Conservation (phyloP, 192 early-diverging fungal genomes). For the Backusella parvicylindrica region DNA sequence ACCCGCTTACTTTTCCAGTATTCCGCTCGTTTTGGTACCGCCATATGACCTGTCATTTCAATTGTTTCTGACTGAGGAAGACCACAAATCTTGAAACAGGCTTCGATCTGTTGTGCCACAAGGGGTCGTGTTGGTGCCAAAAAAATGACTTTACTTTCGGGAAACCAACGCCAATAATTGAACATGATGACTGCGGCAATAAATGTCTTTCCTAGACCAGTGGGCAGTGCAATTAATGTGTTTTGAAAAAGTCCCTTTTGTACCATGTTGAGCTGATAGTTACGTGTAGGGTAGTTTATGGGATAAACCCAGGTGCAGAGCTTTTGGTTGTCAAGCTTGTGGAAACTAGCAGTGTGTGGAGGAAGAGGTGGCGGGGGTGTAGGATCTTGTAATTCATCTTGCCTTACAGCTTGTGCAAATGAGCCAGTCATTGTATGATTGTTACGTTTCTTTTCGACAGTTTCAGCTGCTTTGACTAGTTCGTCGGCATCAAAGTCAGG, state of each 20-base stretch:
- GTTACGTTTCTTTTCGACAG: not conserved
- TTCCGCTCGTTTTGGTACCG: constrained; percentile 34
- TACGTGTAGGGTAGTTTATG: constrained; percentile 65
- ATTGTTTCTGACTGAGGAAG: constrained; percentile 61
- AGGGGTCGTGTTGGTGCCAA: constrained; percentile 92
- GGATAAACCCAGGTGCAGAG: constrained; percentile 74
- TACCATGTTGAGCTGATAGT: constrained; percentile 88
- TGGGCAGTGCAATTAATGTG: constrained; percentile 82
- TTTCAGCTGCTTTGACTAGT: not conserved
- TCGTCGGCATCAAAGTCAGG: not conserved
- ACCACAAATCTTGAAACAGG: constrained; percentile 79
- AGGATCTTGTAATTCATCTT: not conserved
- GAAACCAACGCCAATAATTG: constrained; percentile 91
- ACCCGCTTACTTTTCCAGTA: constrained; percentile 69
- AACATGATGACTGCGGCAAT: constrained; percentile 94
- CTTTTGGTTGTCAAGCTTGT: constrained; percentile 46
- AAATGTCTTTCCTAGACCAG: constrained; percentile 91
- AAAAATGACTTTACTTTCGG: constrained; percentile 78
- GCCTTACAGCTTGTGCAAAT: not conserved
- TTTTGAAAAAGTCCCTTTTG: constrained; percentile 73
- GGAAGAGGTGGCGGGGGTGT: constrained; percentile 15
- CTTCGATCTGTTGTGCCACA: constrained; percentile 88
- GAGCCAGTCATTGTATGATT: too few relatives aligned
- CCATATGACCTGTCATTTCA: constrained; percentile 68
- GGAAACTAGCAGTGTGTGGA: constrained; percentile 32